phyloP scores from a whole-genome alignment of 768 basidiomycete genomes.

The Podaxis sp. region DNA sequence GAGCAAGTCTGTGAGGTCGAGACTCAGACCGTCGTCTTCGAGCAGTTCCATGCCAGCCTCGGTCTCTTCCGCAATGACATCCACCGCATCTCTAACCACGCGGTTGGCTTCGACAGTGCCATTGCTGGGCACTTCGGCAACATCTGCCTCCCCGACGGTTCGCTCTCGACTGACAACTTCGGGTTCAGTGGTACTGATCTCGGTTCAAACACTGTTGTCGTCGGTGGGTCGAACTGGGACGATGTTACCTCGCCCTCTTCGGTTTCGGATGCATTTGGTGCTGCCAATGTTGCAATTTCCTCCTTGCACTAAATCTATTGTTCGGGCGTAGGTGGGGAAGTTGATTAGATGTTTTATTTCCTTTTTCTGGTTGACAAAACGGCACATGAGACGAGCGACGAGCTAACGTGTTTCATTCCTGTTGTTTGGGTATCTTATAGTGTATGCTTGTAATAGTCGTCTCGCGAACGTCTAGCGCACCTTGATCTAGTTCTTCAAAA shows the following conservation, averaged over 20 bases:
- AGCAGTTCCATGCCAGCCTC: constrained; percentile 33
- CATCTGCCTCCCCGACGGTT: constrained; percentile 29
- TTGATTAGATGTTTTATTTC: not conserved
- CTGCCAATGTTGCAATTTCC: constrained; percentile 9
- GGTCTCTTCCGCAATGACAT: constrained; percentile 31
- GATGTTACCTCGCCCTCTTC: constrained; percentile 22
- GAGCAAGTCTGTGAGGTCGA: constrained; percentile 37
- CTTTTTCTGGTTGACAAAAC: not conserved
- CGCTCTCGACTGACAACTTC: constrained; percentile 28
- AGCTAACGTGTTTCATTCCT: not conserved
- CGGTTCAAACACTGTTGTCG: constrained; percentile 34
- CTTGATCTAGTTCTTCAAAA: constrained; percentile 8
- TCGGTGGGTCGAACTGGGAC: constrained; percentile 43
- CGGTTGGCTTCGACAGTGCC: constrained; percentile 32
- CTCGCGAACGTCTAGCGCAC: constrained; percentile 8
- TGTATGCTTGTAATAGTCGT: not conserved
- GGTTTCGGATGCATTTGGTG: constrained; percentile 7
- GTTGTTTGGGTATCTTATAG: constrained; percentile 10
- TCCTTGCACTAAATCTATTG: not conserved
- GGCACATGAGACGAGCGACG: not conserved
- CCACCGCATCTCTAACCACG: constrained; percentile 26
- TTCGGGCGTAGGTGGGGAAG: not conserved
- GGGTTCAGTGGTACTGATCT: constrained; percentile 33
- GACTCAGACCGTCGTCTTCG: constrained; percentile 35
- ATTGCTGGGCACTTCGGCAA: constrained; percentile 29